phyloP scores from a whole-genome alignment of 768 basidiomycete genomes.

The Tephrocybe rancida region DNA sequence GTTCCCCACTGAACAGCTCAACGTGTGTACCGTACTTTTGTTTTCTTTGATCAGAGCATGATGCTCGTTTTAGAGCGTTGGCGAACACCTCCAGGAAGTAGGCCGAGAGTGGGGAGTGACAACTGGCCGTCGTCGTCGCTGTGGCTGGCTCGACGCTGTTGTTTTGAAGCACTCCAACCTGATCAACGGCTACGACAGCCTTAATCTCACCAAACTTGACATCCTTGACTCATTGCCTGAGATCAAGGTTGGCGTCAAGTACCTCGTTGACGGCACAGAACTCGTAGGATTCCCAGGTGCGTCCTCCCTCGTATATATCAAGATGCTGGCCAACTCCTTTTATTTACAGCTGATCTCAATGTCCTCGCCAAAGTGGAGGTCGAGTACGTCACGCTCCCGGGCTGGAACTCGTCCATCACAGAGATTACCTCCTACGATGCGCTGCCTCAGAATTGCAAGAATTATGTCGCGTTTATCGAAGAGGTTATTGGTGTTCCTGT shows the following conservation, averaged over 20 bases:
- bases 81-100: slow-evolving; percentile 89
- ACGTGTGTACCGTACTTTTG: slow-evolving; percentile 48
- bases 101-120: slow-evolving; percentile 92
- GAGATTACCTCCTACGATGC: slow-evolving; percentile 63
- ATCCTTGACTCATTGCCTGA: slow-evolving; percentile 82
- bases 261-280: slow-evolving; percentile 76
- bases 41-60: not conserved
- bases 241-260: slow-evolving; percentile 87
- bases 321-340: not conserved
- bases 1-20: slow-evolving; percentile 95
- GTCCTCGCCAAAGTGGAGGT: slow-evolving; percentile 79
- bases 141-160: slow-evolving; percentile 97
- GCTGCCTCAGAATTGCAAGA: slow-evolving; percentile 83
- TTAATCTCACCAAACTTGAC: slow-evolving; percentile 98
- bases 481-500: slow-evolving; percentile 69
- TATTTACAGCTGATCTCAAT: slow-evolving; percentile 76
- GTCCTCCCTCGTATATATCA: slow-evolving; percentile 23
- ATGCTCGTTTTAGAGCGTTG: slow-evolving; percentile 59
- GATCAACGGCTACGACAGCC: slow-evolving; percentile 93
- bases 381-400: slow-evolving; percentile 85
- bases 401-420: slow-evolving; percentile 86
- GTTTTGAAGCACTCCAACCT: slow-evolving; percentile 90
- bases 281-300: slow-evolving; percentile 86
- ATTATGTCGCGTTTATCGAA: slow-evolving; percentile 89
- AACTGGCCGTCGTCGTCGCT: slow-evolving; percentile 89